phyloP scores from a whole-genome alignment of 345 rosid genomes.

The Gossypium stocksii region DNA sequence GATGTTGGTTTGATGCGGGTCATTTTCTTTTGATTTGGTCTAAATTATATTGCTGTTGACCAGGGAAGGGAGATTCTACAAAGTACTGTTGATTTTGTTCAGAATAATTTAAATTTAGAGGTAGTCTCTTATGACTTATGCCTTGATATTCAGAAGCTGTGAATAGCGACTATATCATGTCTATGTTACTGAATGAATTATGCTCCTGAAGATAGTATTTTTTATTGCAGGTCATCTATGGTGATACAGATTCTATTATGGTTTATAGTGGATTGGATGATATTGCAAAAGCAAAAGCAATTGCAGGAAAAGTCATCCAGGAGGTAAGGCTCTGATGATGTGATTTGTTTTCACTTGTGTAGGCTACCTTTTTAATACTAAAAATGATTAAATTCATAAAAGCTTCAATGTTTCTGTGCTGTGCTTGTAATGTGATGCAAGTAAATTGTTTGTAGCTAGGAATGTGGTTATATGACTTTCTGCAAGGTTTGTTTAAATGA shows the following conservation, averaged over 20 bases:
- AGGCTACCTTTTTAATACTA: neutral
- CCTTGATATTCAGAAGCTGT: slow-evolving; percentile 17
- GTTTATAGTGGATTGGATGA: slow-evolving; percentile 90
- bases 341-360: neutral
- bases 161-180: slow-evolving; percentile 13
- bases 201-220: slow-evolving; percentile 21
- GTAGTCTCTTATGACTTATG: slow-evolving; percentile 30
- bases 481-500: neutral
- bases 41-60: slow-evolving; percentile 18
- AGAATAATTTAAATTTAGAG: slow-evolving; percentile 86
- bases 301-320: slow-evolving; percentile 80
- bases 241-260: slow-evolving; percentile 99
- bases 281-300: slow-evolving; percentile 65
- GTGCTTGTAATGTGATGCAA: neutral
- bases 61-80: slow-evolving; percentile 99
- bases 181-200: slow-evolving; percentile 18
- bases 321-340: slow-evolving; percentile 54
- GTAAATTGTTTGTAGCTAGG: neutral
- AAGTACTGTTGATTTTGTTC: slow-evolving; percentile 93
- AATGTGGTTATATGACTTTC: neutral
- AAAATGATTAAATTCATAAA: slow-evolving; percentile 7
- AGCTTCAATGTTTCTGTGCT: neutral
- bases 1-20: neutral
- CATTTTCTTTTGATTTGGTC: slow-evolving; percentile 14
- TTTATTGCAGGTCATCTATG: slow-evolving; percentile 77